phyloP scores from a whole-genome alignment of 306 rosid genomes.

The Medicago lupulina region DNA sequence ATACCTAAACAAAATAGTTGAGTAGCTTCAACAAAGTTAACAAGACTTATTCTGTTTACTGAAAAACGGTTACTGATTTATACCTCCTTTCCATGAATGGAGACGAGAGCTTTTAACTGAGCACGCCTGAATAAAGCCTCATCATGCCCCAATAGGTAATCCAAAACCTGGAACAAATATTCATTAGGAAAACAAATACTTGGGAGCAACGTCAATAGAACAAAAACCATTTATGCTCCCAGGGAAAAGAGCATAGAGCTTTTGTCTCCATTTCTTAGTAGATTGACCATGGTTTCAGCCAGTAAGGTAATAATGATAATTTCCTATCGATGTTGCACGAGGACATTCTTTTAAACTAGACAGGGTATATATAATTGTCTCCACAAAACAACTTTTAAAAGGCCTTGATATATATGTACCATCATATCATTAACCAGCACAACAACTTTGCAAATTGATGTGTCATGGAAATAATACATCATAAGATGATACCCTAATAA shows the following conservation, averaged over 20 bases:
- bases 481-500: conserved; percentile 10
- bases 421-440: conserved; percentile 23
- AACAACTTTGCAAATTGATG: background rate
- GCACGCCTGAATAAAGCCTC: conserved; percentile 96
- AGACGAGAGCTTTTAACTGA: conserved; percentile 93
- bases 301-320: conserved; percentile 18
- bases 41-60: conserved; percentile 21
- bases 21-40: conserved; percentile 32
- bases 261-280: too few species aligned
- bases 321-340: background rate
- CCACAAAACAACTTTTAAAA: conserved; percentile 25
- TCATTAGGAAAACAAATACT: conserved; percentile 30
- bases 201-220: conserved; percentile 4
- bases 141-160: conserved; percentile 80
- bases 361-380: background rate
- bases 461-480: conserved; percentile 6
- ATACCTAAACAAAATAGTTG: background rate
- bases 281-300: too few species aligned
- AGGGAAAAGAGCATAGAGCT: too few species aligned
- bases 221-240: too few species aligned
- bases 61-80: background rate
- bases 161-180: conserved; percentile 70
- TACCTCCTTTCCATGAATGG: conserved; percentile 95
- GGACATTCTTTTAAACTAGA: conserved; percentile 23
- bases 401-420: conserved; percentile 3